Evolutionary conservation across 75 land plant species (phyloP).

Genomic region (Sequoiadendron giganteum): DNA sequence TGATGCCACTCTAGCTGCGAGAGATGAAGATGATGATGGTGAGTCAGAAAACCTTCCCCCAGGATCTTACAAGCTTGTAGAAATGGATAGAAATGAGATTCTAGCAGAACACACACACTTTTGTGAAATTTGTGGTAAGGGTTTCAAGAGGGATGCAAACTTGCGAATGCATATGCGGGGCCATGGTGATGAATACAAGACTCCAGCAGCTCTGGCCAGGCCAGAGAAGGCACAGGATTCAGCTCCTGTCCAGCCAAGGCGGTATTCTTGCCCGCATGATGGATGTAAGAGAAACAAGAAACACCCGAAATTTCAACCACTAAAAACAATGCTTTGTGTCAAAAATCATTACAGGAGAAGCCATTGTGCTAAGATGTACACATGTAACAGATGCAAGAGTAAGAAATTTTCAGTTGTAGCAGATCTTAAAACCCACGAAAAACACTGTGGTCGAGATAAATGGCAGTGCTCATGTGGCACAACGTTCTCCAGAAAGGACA

Average conservation of each 20-base stretch:
- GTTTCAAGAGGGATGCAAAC: conserved; percentile 88
- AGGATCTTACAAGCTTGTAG: conserved; percentile 73
- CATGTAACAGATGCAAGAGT: conserved; percentile 68
- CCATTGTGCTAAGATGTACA: conserved; percentile 74
- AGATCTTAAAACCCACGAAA: conserved; percentile 87
- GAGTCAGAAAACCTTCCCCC: conserved; percentile 72
- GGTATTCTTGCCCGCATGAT: conserved; percentile 73
- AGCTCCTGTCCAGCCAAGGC: conserved; percentile 31
- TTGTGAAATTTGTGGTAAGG: conserved; percentile 78
- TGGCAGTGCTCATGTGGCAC: conserved; percentile 96
- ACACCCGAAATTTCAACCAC: conserved; percentile 74
- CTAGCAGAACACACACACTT: conserved; percentile 89
- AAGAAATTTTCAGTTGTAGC: conserved; percentile 86
- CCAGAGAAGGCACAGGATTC: conserved; percentile 44
- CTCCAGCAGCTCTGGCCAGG: conserved; percentile 71
- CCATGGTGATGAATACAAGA: conserved; percentile 86
- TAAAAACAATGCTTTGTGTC: conserved; percentile 78
- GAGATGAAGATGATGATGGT: conserved; percentile 58
- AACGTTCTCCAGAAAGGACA: conserved; percentile 84
- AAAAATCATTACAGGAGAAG: conserved; percentile 85
- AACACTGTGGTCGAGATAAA: conserved; percentile 81
- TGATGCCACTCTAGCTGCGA: conserved; percentile 16
- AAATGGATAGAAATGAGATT: conserved; percentile 72
- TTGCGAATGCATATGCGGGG: conserved; percentile 91
- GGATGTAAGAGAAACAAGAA: conserved; percentile 85